phyloP scores from a whole-genome alignment of 768 basidiomycete species.

The Galerina marginata region DNA sequence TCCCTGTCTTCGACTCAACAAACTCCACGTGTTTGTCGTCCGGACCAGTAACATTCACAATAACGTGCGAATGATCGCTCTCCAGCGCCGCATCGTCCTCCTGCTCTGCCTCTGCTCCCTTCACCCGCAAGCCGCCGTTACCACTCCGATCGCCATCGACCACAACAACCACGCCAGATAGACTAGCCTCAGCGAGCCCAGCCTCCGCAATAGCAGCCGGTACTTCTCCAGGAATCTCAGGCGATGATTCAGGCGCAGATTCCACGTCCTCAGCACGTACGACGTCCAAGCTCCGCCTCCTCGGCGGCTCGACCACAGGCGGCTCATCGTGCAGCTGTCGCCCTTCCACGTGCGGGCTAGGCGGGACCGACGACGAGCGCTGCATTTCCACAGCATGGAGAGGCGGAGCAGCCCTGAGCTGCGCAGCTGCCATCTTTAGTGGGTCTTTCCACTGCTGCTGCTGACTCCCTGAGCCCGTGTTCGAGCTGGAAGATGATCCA shows the following conservation, averaged over 20 bases:
- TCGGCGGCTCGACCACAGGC: slow-evolving; percentile 37
- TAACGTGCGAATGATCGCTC: slow-evolving; percentile 33
- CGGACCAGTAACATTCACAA: slow-evolving; percentile 34
- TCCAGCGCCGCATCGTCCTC: slow-evolving; percentile 20
- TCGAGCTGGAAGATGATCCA: slow-evolving; percentile 7
- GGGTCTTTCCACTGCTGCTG: not conserved
- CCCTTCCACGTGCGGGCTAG: slow-evolving; percentile 41
- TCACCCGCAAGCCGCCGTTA: slow-evolving; percentile 14
- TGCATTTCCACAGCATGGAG: slow-evolving; percentile 35
- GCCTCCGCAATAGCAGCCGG: slow-evolving; percentile 7
- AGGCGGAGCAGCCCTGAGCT: not conserved
- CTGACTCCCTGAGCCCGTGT: not conserved
- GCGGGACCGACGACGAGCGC: slow-evolving; percentile 67
- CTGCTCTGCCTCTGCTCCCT: slow-evolving; percentile 28
- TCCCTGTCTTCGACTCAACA: slow-evolving; percentile 23
- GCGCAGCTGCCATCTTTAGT: not conserved
- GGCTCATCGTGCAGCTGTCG: slow-evolving; percentile 30
- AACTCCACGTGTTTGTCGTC: slow-evolving; percentile 44
- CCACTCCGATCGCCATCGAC: slow-evolving; percentile 4
- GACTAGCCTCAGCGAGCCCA: slow-evolving; percentile 6
- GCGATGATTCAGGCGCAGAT: slow-evolving; percentile 9
- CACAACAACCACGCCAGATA: slow-evolving; percentile 13
- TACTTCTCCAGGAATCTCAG: slow-evolving; percentile 2
- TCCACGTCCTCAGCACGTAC: slow-evolving; percentile 3
- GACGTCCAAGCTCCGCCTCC: slow-evolving; percentile 51